These are phyloP conservation scores for Naganishia randhawae DNA, from an alignment of 768 basidiomycete genomes.

Conservation along the genomic window DNA sequence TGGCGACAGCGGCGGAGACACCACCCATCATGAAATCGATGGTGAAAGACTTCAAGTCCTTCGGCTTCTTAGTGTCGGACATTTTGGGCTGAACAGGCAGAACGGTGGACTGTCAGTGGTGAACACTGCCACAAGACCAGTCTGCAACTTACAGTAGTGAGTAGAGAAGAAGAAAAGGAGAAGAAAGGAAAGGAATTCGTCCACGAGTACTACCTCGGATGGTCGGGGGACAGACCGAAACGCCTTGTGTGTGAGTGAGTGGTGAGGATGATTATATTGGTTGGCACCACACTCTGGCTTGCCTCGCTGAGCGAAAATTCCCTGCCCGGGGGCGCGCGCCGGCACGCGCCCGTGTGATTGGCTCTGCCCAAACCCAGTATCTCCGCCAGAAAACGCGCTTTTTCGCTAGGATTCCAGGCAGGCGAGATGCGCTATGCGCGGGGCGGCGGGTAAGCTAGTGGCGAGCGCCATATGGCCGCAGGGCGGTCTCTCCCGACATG, in stretches of 20 bases:
- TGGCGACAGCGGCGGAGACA: constrained; percentile 73
- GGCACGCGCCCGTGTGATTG: constrained; percentile 13
- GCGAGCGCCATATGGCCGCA: background rate
- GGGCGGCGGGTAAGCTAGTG: background rate
- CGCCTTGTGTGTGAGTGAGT: background rate
- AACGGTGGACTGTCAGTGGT: background rate
- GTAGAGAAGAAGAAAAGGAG: constrained; percentile 19
- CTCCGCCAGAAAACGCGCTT: constrained; percentile 16
- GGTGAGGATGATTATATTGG: constrained; percentile 19
- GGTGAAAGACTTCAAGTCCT: constrained; percentile 87
- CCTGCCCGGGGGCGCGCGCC: background rate
- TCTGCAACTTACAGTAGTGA: constrained; percentile 18
- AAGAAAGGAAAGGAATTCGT: constrained; percentile 4
- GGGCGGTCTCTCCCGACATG: constrained; percentile 2
- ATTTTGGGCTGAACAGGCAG: constrained; percentile 32
- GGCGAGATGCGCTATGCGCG: background rate
- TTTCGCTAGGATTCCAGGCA: background rate
- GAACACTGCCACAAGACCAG: too few relatives aligned
- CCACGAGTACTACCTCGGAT: constrained; percentile 23
- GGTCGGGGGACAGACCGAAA: background rate
- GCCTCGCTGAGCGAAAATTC: constrained; percentile 17
- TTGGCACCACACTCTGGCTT: constrained; percentile 10
- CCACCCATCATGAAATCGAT: constrained; percentile 56
- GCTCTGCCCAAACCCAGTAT: constrained; percentile 1
- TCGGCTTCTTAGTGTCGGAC: constrained; percentile 60